Conservation (phyloP, 2,329 filamentous ascomycete species). For the Monilinia vaccinii-corymbosi region DNA sequence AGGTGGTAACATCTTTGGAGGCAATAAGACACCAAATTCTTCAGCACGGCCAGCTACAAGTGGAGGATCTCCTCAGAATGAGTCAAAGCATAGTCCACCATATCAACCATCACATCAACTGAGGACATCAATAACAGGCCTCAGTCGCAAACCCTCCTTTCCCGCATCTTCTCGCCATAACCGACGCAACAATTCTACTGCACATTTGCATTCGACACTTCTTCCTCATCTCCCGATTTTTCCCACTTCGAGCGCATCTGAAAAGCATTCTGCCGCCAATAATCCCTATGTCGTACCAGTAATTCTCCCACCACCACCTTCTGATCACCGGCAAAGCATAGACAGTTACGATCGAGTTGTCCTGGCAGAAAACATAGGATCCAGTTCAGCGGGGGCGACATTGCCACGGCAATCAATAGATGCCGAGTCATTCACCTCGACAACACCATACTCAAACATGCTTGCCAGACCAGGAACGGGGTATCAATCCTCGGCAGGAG, state of each 20-base stretch:
- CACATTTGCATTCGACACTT: constrained; percentile 9
- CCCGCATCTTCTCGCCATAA: constrained; percentile 29
- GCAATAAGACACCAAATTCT: constrained; percentile 23
- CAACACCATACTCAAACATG: constrained; percentile 27
- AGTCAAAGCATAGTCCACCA: constrained; percentile 14
- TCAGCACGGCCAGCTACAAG: constrained; percentile 24
- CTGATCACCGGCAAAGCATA: constrained; percentile 2
- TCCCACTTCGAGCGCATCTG: constrained; percentile 12
- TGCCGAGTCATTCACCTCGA: constrained; percentile 21
- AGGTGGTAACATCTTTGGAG: constrained; percentile 18
- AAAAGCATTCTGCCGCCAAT: constrained; percentile 16
- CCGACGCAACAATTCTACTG: constrained; percentile 34
- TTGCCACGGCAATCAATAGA: background rate
- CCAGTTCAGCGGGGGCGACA: constrained; percentile 2
- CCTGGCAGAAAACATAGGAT: constrained; percentile 13
- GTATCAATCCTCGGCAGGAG: constrained; percentile 17
- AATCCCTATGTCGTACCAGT: constrained; percentile 13
- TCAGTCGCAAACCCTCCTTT: constrained; percentile 45
- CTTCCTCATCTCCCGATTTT: constrained; percentile 2
- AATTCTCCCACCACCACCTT: background rate
- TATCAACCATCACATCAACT: constrained; percentile 7
- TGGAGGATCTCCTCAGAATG: constrained; percentile 19
- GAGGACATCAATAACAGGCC: constrained; percentile 37
- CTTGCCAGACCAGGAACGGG: constrained; percentile 24
- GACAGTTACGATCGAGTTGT: constrained; percentile 19